phyloP scores from a whole-genome alignment of 768 basidiomycete species.

The Russula sp. region DNA sequence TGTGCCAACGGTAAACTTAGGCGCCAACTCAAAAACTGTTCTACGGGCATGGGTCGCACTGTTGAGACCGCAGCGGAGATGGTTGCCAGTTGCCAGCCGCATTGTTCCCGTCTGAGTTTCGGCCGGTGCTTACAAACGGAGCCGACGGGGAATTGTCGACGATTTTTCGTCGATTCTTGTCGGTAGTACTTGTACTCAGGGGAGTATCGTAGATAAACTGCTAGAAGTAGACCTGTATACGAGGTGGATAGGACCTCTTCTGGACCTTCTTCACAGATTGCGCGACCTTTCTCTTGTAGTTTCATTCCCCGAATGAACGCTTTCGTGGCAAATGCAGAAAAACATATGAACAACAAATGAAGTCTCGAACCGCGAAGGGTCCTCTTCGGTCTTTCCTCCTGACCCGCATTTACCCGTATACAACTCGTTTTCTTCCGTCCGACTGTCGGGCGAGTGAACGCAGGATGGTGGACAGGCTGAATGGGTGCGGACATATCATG shows the following conservation, averaged over 20 bases:
- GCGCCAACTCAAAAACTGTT: neutral
- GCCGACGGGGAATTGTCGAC: constrained; percentile 29
- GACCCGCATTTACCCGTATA: constrained; percentile 6
- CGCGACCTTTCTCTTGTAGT: neutral
- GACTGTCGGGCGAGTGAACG: constrained; percentile 2
- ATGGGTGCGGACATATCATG: neutral
- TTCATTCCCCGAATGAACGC: constrained; percentile 6
- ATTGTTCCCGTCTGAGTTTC: constrained; percentile 8
- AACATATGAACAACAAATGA: neutral
- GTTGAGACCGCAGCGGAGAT: constrained; percentile 8
- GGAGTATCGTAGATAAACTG: constrained; percentile 12
- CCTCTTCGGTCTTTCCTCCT: constrained; percentile 1
- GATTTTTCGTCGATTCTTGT: constrained; percentile 22
- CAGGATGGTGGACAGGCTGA: neutral
- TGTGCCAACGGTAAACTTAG: neutral
- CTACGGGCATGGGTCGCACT: neutral
- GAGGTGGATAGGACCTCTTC: neutral
- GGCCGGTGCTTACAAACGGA: neutral
- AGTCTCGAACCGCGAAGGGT: constrained; percentile 3
- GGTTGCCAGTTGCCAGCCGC: constrained; percentile 17
- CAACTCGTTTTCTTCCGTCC: constrained; percentile 9
- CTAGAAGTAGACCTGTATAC: neutral
- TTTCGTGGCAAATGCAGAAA: constrained; percentile 1
- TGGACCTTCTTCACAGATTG: neutral
- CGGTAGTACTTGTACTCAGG: constrained; percentile 8